These are phyloP conservation scores for Tausonia pullulans DNA, from an alignment of 1,284 basidiomycete species.

Conservation along the genomic window DNA sequence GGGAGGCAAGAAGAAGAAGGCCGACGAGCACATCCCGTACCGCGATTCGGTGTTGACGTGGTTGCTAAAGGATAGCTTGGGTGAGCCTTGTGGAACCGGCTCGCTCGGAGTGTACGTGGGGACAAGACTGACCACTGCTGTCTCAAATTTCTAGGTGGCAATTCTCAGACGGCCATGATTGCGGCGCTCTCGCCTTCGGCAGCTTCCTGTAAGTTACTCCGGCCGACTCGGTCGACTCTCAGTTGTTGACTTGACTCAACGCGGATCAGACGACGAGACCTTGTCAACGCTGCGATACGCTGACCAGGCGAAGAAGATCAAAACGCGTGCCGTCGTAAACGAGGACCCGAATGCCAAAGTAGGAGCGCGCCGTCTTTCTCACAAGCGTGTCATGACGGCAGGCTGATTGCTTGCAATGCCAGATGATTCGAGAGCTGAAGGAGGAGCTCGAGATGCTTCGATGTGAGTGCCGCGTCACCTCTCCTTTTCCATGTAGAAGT, in stretches of 20 bases:
- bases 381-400: slow-evolving; percentile 44
- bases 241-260: not conserved
- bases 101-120: too few relatives aligned
- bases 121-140: not conserved
- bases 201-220: slow-evolving; percentile 21
- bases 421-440: slow-evolving; percentile 86
- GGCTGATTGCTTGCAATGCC: slow-evolving; percentile 45
- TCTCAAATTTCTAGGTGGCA: slow-evolving; percentile 82
- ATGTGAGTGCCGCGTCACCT: slow-evolving; percentile 40
- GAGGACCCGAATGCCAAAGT: slow-evolving; percentile 94
- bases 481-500: not conserved
- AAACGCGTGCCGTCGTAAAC: slow-evolving; percentile 98
- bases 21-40: slow-evolving; percentile 86
- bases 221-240: not conserved
- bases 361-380: too few relatives aligned
- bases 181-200: slow-evolving; percentile 60
- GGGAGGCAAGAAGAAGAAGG: slow-evolving; percentile 72
- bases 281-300: slow-evolving; percentile 84
- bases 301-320: slow-evolving; percentile 98
- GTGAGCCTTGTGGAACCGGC: not conserved
- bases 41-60: slow-evolving; percentile 61
- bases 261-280: slow-evolving; percentile 71
- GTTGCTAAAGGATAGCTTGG: not conserved
- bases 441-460: slow-evolving; percentile 86
- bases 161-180: slow-evolving; percentile 74